Conservation (phyloP, 208 protist species). For the Leishmania tropica region DNA sequence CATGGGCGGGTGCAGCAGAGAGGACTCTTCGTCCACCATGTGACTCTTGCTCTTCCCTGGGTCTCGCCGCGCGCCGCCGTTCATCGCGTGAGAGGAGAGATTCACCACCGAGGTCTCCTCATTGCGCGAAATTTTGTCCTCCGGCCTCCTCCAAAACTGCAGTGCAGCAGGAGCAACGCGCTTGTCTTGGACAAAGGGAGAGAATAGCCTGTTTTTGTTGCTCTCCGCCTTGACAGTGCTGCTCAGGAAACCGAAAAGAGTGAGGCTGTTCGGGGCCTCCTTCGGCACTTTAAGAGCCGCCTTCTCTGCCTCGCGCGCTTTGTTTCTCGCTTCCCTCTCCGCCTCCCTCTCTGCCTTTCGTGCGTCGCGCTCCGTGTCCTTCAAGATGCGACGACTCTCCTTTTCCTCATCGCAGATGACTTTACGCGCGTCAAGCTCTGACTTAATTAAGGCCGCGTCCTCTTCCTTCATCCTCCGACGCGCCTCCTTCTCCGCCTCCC, state of each 20-base stretch:
- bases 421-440: conserved; percentile 22
- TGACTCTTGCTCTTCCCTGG: conserved; percentile 11
- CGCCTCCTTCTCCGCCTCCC: conserved; percentile 24
- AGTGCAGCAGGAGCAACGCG: conserved; percentile 63
- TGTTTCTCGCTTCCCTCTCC: conserved; percentile 23
- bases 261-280: conserved; percentile 38
- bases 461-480: conserved; percentile 28
- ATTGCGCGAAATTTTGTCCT: neutral
- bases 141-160: conserved; percentile 55
- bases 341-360: conserved; percentile 29
- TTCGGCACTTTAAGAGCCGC: conserved; percentile 19
- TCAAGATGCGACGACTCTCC: conserved; percentile 13
- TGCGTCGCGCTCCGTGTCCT: conserved; percentile 22
- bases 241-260: conserved; percentile 69
- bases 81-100: conserved; percentile 1
- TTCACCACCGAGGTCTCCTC: conserved; percentile 27
- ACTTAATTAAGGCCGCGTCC: conserved; percentile 13
- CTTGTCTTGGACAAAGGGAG: conserved; percentile 80
- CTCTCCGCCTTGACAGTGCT: conserved; percentile 31
- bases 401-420: conserved; percentile 21
- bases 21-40: conserved; percentile 47
- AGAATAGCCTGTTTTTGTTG: conserved; percentile 69
- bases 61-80: conserved; percentile 1
- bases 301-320: conserved; percentile 27
- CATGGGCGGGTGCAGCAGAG: conserved; percentile 60